Conservation (phyloP, 2,329 filamentous ascomycete species). For the Ceratocystis diversiconidia region DNA sequence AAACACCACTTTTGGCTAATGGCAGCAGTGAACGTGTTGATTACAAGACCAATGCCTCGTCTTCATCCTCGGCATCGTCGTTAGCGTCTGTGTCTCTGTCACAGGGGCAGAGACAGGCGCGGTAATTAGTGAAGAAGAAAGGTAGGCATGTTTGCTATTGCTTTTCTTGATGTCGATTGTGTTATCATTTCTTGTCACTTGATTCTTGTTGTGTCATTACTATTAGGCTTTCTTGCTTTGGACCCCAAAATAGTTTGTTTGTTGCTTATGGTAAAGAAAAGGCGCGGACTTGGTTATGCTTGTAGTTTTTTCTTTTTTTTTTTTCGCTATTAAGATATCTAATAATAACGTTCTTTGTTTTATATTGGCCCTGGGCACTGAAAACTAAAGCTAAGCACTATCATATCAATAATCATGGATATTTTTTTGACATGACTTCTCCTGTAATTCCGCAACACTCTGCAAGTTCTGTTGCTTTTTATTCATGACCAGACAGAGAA, state of each 20-base stretch:
- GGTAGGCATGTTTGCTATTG: not conserved
- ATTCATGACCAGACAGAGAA: not conserved
- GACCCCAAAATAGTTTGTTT: not conserved
- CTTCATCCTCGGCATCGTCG: constrained; percentile 1
- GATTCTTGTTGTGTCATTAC: not conserved
- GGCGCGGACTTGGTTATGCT: not conserved
- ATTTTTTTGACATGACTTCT: not conserved
- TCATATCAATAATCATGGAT: not conserved
- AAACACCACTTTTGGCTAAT: constrained; percentile 14
- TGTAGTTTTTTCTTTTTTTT: not conserved
- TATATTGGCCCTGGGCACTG: not conserved
- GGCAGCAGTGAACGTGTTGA: not conserved
- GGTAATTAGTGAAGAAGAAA: constrained; percentile 1
- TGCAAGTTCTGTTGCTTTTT: not conserved
- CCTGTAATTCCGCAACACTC: not conserved
- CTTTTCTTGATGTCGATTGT: not conserved
- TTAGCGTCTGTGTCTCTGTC: not conserved
- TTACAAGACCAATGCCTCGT: constrained; percentile 5
- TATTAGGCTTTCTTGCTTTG: not conserved
- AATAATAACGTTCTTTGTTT: not conserved
- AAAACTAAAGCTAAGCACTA: not conserved
- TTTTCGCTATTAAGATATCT: not conserved
- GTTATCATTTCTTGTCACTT: not conserved
- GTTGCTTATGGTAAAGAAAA: not conserved
- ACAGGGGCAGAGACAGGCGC: not conserved